These are phyloP conservation scores for Spongiforma sp. DNA, from an alignment of 1,284 basidiomycete species.

Conservation along the genomic window DNA sequence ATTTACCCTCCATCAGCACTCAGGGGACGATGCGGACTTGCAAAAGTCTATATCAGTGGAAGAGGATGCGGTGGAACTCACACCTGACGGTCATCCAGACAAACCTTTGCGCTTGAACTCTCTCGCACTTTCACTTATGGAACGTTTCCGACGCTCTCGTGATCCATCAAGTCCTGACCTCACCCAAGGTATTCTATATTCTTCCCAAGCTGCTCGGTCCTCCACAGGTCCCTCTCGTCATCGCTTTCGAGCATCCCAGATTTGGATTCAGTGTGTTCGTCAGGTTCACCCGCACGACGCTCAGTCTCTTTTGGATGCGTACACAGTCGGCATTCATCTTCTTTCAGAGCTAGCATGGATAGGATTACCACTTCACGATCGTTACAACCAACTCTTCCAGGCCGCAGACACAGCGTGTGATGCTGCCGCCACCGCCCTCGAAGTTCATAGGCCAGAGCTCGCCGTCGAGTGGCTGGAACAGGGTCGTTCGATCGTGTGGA, in stretches of 20 bases:
- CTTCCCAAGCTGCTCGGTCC: not conserved
- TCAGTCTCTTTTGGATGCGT: not conserved
- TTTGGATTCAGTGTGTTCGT: not conserved
- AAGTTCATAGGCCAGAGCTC: not conserved
- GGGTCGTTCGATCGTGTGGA: not conserved
- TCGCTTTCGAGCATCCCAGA: not conserved
- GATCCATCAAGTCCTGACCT: not conserved
- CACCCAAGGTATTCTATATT: not conserved
- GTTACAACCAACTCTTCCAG: not conserved
- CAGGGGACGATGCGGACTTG: not conserved
- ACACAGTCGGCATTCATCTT: not conserved
- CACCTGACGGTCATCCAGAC: not conserved
- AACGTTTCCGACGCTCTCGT: not conserved
- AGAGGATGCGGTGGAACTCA: not conserved
- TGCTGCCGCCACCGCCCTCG: not conserved
- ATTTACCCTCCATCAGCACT: too few relatives aligned
- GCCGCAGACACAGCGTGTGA: not conserved
- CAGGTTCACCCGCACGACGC: not conserved
- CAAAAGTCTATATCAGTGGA: not conserved
- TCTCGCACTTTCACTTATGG: not conserved
- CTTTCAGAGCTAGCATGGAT: not conserved
- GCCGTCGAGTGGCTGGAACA: not conserved
- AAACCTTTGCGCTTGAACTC: not conserved
- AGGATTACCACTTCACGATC: not conserved
- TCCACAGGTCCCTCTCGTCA: not conserved